Conservation (phyloP, 805 yeast genomes). For the Saccharomycopsis olivae region DNA sequence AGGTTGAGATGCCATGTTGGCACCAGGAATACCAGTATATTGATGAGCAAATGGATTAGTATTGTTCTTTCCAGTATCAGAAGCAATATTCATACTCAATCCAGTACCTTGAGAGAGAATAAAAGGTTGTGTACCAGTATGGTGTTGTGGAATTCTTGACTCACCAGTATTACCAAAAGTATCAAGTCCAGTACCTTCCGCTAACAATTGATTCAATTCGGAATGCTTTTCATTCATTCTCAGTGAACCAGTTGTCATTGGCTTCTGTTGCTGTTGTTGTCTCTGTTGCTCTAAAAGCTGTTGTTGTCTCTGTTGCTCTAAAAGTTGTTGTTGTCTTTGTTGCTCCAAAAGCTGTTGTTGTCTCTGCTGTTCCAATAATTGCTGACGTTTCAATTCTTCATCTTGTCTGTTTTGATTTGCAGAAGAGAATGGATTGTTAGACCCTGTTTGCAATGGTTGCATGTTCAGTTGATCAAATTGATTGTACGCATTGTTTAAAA, state of each 20-base stretch:
- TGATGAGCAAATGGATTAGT: slow-evolving; percentile 44
- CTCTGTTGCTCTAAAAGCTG: slow-evolving; percentile 25
- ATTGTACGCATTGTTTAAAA: slow-evolving; percentile 35
- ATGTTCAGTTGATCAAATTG: slow-evolving; percentile 24
- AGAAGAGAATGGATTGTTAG: slow-evolving; percentile 71
- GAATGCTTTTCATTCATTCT: slow-evolving; percentile 48
- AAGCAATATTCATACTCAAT: slow-evolving; percentile 49
- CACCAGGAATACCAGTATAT: slow-evolving; percentile 60
- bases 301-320: slow-evolving; percentile 17
- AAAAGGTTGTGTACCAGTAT: slow-evolving; percentile 71
- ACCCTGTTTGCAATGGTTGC: slow-evolving; percentile 54
- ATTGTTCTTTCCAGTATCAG: slow-evolving; percentile 23
- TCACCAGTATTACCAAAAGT: slow-evolving; percentile 87
- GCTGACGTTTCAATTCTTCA: slow-evolving; percentile 16
- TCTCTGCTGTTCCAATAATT: slow-evolving; percentile 15
- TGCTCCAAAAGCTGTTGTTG: slow-evolving; percentile 15
- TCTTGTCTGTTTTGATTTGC: slow-evolving; percentile 19
- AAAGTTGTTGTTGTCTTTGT: slow-evolving; percentile 19
- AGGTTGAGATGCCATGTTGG: slow-evolving; percentile 61
- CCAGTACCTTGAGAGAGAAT: slow-evolving; percentile 88
- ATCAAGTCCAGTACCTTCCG: slow-evolving; percentile 85
- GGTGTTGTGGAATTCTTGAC: slow-evolving; percentile 83
- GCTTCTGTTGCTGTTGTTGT: slow-evolving; percentile 31
- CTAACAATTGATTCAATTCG: slow-evolving; percentile 68
- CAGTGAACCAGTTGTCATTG: slow-evolving; percentile 43